Conservation (phyloP, 768 basidiomycete species). For the Serendipita sp. region DNA sequence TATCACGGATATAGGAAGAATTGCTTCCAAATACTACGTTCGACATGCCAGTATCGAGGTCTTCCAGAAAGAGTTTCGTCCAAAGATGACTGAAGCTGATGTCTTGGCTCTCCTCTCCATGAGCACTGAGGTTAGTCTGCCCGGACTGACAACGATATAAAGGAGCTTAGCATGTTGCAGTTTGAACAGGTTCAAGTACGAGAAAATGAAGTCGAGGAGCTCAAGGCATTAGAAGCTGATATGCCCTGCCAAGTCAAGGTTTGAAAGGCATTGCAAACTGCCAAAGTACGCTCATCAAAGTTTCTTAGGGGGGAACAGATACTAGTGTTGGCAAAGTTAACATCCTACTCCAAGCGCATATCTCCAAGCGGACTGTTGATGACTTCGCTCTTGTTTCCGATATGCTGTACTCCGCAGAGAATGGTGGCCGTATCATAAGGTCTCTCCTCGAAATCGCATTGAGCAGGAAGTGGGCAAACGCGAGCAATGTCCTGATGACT, state of each 20-base stretch:
- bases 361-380: conserved; percentile 64
- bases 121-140: conserved; percentile 64
- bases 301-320: conserved; percentile 41
- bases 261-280: conserved; percentile 11
- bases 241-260: conserved; percentile 65
- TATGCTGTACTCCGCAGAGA: conserved; percentile 84
- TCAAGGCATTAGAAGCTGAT: conserved; percentile 41
- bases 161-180: conserved; percentile 23
- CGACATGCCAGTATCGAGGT: conserved; percentile 69
- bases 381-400: conserved; percentile 97
- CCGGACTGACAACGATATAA: neutral
- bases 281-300: neutral
- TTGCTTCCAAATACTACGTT: conserved; percentile 95
- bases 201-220: conserved; percentile 74
- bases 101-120: conserved; percentile 68
- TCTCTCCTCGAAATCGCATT: conserved; percentile 89
- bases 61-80: conserved; percentile 63
- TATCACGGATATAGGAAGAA: conserved; percentile 83
- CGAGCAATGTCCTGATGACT: conserved; percentile 61
- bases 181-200: conserved; percentile 91
- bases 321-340: conserved; percentile 78
- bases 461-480: conserved; percentile 80
- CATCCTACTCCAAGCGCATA: conserved; percentile 79
- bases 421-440: conserved; percentile 86
- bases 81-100: conserved; percentile 86